phyloP scores from a whole-genome alignment of 495 filamentous ascomycete genomes.

The Aspergillus sclerotiicarbonarius region DNA sequence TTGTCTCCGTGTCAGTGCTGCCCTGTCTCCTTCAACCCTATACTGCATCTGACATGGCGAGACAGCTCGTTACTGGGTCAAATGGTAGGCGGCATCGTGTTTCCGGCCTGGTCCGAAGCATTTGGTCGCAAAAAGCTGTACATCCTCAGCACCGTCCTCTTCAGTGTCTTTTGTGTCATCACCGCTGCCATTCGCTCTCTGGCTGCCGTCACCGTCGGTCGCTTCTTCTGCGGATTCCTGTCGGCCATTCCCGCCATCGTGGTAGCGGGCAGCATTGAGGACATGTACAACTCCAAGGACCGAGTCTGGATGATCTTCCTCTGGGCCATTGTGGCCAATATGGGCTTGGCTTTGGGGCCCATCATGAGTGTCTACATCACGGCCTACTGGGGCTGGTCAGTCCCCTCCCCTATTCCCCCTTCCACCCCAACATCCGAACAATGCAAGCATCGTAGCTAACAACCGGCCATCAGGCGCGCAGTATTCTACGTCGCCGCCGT shows the following conservation, averaged over 20 bases:
- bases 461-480: not conserved
- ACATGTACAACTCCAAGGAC: conserved; percentile 42
- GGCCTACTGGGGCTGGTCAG: conserved; percentile 34
- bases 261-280: conserved; percentile 47
- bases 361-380: conserved; percentile 43
- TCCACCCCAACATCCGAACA: no score
- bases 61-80: conserved; percentile 46
- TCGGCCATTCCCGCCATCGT: conserved; percentile 46
- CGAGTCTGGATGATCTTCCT: conserved; percentile 48
- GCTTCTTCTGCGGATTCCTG: conserved; percentile 41
- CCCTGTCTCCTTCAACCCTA: conserved; percentile 15
- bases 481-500: conserved; percentile 30
- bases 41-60: not conserved
- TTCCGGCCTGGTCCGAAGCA: conserved; percentile 46
- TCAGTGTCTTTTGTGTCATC: conserved; percentile 36
- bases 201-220: conserved; percentile 30
- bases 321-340: conserved; percentile 38
- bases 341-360: conserved; percentile 42
- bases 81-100: conserved; percentile 43
- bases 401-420: not conserved
- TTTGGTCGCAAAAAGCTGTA: conserved; percentile 48
- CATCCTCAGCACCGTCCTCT: conserved; percentile 35
- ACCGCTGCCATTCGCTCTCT: conserved; percentile 30
- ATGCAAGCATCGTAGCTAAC: no score
- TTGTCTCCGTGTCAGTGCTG: no score